phyloP scores from a whole-genome alignment of 495 filamentous ascomycete species.

The Penicillium crystallinum region DNA sequence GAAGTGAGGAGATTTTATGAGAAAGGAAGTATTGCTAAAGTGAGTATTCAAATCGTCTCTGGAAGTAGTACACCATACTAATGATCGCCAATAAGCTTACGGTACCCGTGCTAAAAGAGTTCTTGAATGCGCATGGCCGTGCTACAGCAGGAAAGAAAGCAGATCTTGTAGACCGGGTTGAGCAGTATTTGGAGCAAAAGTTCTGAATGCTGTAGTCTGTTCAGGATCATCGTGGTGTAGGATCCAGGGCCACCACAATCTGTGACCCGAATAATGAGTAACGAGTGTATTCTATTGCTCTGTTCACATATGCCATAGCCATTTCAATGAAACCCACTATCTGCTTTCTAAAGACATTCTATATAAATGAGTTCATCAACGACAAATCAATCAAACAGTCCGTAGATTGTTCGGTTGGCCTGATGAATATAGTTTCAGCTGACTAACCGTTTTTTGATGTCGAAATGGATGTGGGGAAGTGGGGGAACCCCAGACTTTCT shows the following conservation, averaged over 20 bases:
- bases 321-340: neutral
- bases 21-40: conserved; percentile 59
- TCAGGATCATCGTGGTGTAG: neutral
- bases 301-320: neutral
- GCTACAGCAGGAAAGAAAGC: conserved; percentile 66
- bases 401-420: too few relatives aligned
- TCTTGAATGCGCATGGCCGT: conserved; percentile 57
- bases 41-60: conserved; percentile 13
- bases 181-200: conserved; percentile 67
- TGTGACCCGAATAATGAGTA: conserved; percentile 12
- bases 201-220: neutral
- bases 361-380: too few relatives aligned
- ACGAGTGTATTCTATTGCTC: neutral
- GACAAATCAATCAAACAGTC: too few relatives aligned
- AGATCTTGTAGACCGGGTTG: conserved; percentile 71
- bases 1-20: conserved; percentile 58
- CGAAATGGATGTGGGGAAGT: conserved; percentile 4
- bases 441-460: neutral
- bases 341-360: too few relatives aligned
- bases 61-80: neutral
- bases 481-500: conserved; percentile 1
- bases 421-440: too few relatives aligned
- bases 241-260: neutral
- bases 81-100: conserved; percentile 47
- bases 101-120: conserved; percentile 63